A percentile compares a stretch with the other conserved stretches of the same genome.
phyloP scores from a whole-genome alignment of 1,284 basidiomycete species.

The Pholiota adiposa region DNA sequence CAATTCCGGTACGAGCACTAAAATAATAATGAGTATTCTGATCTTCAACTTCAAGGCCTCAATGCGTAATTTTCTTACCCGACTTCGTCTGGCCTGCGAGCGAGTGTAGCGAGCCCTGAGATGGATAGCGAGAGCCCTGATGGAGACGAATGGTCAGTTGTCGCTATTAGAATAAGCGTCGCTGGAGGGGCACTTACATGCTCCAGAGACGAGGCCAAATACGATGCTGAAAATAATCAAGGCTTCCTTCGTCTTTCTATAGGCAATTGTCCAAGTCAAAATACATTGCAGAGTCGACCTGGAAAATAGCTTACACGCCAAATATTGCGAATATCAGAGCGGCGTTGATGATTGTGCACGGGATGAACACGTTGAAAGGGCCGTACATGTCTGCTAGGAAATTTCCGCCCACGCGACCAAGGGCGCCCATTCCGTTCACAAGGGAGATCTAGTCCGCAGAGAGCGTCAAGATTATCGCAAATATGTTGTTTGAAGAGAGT shows the following conservation, averaged over 20 bases:
- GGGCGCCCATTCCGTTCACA: conserved; percentile 47
- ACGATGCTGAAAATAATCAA: conserved; percentile 35
- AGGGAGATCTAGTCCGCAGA: conserved; percentile 37
- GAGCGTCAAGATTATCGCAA: not conserved
- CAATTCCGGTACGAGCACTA: conserved; percentile 26
- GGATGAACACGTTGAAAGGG: conserved; percentile 33
- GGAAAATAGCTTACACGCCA: conserved; percentile 19
- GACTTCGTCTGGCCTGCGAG: conserved; percentile 22
- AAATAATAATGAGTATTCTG: no score
- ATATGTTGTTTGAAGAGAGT: not conserved
- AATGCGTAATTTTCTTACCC: conserved; percentile 15
- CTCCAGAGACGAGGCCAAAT: conserved; percentile 47
- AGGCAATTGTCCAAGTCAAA: conserved; percentile 14
- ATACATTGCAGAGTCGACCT: conserved; percentile 16
- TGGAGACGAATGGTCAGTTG: not conserved
- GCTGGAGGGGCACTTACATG: conserved; percentile 29
- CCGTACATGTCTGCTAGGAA: conserved; percentile 46
- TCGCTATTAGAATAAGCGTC: not conserved
- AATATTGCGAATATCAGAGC: conserved; percentile 39
- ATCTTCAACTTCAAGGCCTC: no score
- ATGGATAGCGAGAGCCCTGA: conserved; percentile 21
- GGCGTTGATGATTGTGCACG: conserved; percentile 22
- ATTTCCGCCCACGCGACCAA: conserved; percentile 49
- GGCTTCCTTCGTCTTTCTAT: conserved; percentile 15
- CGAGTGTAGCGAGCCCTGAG: conserved; percentile 13